Conservation (phyloP, 768 basidiomycete genomes). For the Mycena indigotica region DNA sequence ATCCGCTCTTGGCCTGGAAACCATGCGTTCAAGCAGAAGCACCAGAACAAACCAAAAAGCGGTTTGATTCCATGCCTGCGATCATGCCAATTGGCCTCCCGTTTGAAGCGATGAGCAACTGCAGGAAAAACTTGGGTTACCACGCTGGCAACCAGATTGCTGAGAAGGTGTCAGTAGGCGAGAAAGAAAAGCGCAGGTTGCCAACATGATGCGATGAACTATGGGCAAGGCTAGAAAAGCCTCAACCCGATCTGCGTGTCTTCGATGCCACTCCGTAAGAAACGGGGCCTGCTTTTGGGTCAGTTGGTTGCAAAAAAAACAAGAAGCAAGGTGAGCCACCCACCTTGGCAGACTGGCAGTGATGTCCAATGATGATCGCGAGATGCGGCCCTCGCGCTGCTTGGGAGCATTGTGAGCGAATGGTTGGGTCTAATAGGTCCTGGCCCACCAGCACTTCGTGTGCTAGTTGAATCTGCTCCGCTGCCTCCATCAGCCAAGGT, state of each 20-base stretch:
- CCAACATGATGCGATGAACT: not conserved
- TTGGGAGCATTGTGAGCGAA: not conserved
- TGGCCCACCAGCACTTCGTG: not conserved
- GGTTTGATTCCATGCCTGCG: conserved; percentile 21
- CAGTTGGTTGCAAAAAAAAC: not conserved
- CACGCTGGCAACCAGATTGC: not conserved
- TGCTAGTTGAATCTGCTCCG: not conserved
- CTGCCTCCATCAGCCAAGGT: not conserved
- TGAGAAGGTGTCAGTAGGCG: not conserved
- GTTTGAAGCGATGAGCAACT: conserved; percentile 12
- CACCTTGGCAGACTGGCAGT: conserved; percentile 3
- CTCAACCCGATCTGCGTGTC: not conserved
- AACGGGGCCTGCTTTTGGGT: not conserved
- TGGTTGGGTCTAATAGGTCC: not conserved
- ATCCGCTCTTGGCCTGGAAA: conserved; percentile 17
- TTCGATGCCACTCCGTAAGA: not conserved
- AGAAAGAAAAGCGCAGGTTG: not conserved
- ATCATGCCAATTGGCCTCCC: conserved; percentile 19
- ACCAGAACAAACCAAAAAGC: conserved; percentile 31
- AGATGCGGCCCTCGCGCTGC: not conserved
- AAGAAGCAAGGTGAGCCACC: not conserved
- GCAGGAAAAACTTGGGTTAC: conserved; percentile 24
- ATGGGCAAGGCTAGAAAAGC: not conserved
- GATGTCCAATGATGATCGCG: conserved; percentile 1
- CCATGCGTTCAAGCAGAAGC: conserved; percentile 30